Evolutionary conservation across 2,329 filamentous ascomycete species (phyloP).

Genomic region (Zasmidium cellare): DNA sequence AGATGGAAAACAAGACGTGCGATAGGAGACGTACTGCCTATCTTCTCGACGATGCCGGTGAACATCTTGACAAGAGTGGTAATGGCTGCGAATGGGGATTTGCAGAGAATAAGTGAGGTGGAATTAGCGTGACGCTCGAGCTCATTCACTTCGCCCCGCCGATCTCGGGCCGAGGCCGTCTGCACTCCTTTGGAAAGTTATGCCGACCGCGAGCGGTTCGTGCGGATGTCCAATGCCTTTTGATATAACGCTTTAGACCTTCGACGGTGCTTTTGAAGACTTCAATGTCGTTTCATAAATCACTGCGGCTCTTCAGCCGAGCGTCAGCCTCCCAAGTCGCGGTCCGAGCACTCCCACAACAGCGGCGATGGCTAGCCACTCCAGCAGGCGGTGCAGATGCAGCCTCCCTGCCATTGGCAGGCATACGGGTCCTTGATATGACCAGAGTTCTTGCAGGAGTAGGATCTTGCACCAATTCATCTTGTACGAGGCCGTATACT

Average conservation of each 20-base stretch:
- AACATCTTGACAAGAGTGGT: conserved; percentile 66
- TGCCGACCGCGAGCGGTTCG: neutral
- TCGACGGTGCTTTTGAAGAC: neutral
- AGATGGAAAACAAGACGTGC: neutral
- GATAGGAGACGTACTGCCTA: conserved; percentile 70
- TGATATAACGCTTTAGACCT: neutral
- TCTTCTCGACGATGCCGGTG: conserved; percentile 88
- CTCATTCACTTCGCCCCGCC: conserved; percentile 4
- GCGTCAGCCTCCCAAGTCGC: conserved; percentile 5
- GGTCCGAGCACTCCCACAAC: conserved; percentile 14
- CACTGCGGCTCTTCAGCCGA: conserved; percentile 20
- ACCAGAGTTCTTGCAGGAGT: conserved; percentile 93
- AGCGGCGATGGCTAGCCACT: conserved; percentile 44
- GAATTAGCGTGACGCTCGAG: neutral
- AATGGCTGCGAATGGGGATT: neutral
- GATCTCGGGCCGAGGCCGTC: conserved; percentile 4
- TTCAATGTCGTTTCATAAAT: conserved; percentile 23
- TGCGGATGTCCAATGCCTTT: too few species aligned
- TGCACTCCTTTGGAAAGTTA: neutral
- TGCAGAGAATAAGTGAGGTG: neutral
- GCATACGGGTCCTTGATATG: conserved; percentile 91
- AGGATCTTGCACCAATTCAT: conserved; percentile 22
- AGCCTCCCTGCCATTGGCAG: conserved; percentile 69
- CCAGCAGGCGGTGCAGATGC: conserved; percentile 38
- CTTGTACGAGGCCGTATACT: conserved; percentile 8